Base-by-base conservation (phyloP, 225 moss, liverwort and hornwort species). In the Physcomitrium patens region DNA sequence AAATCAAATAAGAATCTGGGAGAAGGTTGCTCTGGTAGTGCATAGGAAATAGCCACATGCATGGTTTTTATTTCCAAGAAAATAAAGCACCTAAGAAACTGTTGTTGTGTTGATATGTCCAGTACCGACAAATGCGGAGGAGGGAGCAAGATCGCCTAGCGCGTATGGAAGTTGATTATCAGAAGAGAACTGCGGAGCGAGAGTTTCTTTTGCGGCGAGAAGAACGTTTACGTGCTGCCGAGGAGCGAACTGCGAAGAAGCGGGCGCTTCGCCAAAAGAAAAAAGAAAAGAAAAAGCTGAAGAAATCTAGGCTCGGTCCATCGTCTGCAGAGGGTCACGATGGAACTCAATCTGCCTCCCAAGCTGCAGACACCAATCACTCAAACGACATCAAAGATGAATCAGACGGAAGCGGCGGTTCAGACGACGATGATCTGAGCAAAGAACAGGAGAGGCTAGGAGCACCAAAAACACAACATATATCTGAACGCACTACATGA, bases 101-200 rank as follows among this genome's bases (percentile, higher is more conserved):
- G 9, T 24, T 16, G 18, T 45, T 7, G 41, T 20, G 19, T 54
- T 70, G 47, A 28, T 75, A 71, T 68, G 81, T 37, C 55, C 75
- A 99, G 99, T 95, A 95, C 68, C 99, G 99, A 24, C 99, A 99
- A 88, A 99, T 99, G 99, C 83, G 99, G 66, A 86, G 99, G 77
- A 89, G 99, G 72, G 99, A 99, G 79, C 99, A 99, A 83, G 99
- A 99, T 72, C 87, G 99, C 54, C 81, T 99, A 66, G 81, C 90
- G 45, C 91, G 97, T 19, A 95, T 99, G 97, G 97, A 99, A 64
- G 78, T 80, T 14, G 97, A 99, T 76, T 95, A 99, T 67, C 84
- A 87, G 70, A 94, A 93, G 77, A 78, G 93, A 79, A 99, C 85
- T 56, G 86, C 84, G 50, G 95, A 95, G 77, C 74, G 89, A 20